phyloP scores from a whole-genome alignment of 108 stramenopile genomes.

The Stephanodiscus triporus region DNA sequence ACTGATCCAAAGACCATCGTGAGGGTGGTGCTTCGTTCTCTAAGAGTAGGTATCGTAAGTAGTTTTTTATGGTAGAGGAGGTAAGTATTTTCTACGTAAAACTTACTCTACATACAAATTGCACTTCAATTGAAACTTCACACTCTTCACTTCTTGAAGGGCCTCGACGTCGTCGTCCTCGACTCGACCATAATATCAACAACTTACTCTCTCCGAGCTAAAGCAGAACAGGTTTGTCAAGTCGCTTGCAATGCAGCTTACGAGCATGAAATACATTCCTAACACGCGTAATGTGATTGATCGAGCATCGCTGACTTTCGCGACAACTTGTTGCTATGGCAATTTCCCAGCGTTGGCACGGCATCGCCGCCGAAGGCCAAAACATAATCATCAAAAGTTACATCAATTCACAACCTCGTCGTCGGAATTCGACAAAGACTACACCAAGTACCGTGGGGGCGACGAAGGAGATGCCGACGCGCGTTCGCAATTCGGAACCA shows the following conservation, averaged over 20 bases:
- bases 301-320: background rate
- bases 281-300: background rate
- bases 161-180: no score
- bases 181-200: no score
- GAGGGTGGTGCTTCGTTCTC: background rate
- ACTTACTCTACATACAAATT: no score
- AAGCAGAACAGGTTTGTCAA: no score
- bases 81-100: background rate
- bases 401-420: slow-evolving; percentile 12
- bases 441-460: slow-evolving; percentile 28
- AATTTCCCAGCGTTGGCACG: background rate
- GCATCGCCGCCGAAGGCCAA: background rate
- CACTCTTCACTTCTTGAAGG: no score
- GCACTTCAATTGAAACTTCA: no score
- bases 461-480: slow-evolving; percentile 56
- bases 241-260: background rate
- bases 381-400: background rate
- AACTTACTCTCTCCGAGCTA: background rate
- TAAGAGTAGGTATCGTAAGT: background rate
- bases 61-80: background rate
- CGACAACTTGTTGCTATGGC: background rate
- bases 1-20: slow-evolving; percentile 43
- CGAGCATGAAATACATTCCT: background rate
- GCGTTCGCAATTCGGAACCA: slow-evolving; percentile 71
- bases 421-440: slow-evolving; percentile 37